Evolutionary conservation across 345 rosid genomes (phyloP).

Genomic region (Eucalyptus curtisii): DNA sequence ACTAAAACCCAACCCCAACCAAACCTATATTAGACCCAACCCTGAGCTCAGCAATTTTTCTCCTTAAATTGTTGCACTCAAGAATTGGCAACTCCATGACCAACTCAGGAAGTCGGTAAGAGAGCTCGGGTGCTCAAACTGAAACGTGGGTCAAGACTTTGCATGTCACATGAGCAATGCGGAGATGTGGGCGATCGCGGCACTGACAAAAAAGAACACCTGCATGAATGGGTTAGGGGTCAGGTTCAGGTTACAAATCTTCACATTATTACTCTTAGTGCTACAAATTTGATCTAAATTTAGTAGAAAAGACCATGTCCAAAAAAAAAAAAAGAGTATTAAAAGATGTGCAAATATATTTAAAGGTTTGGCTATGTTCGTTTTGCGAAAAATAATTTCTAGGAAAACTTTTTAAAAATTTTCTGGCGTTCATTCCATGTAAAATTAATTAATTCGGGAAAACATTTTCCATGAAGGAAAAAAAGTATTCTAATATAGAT

Average conservation of each 20-base stretch:
- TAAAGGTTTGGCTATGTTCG: no score
- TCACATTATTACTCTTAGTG: background rate
- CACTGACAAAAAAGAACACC: background rate
- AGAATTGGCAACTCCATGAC: background rate
- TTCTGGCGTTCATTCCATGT: rapidly evolving
- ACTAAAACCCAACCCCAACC: rapidly evolving
- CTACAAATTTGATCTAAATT: no score
- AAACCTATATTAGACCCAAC: background rate
- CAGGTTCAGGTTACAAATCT: background rate
- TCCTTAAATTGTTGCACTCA: background rate
- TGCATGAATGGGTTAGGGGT: background rate
- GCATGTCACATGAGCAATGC: background rate
- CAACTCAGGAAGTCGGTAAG: background rate
- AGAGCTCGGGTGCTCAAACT: background rate
- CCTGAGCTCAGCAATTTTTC: background rate
- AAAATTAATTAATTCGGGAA: no score
- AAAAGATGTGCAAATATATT: no score
- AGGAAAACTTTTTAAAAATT: no score
- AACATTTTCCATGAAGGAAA: no score
- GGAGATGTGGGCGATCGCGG: rapidly evolving
- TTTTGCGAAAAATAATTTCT: no score
- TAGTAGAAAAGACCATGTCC: no score
- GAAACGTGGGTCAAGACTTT: background rate
- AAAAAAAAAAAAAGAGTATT: no score
- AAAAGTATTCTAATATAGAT: no score